Evolutionary conservation across 305 asterid genomes (phyloP), one percentile per base, ranked within the genome.

Genomic region (Solanum chacoense): DNA sequence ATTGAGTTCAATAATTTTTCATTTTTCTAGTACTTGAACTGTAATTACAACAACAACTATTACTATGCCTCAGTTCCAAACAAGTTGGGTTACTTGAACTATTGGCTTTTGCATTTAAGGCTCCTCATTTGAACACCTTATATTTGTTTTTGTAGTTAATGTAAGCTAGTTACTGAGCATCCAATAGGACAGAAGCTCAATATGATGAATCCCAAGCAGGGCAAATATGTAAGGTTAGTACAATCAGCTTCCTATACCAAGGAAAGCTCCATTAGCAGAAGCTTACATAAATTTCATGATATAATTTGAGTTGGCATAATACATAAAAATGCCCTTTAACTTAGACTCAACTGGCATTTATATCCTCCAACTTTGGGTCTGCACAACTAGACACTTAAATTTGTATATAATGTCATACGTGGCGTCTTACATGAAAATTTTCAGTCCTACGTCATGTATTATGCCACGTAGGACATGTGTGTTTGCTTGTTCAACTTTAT

Each of bases 181-280:
- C 67, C 67, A 55, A 55, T 7, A 55, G 67, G 67, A 55, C 67
- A 55, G 24, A 55, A 55, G 24, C 26, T 59, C 69, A 59, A 85
- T 75, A 77, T 22, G 84, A 93, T 95, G 94, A 91, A 90, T 88
- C 6, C 85, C 86, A 90, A 72, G 79, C 91, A 90, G 87, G 92
- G 89, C 8, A 93, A 91, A 76, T 92, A 91, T 89, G 94, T 93
- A 37, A 93, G 96, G 98, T 94, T 75, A 91, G 94, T 88, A 69
- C 76, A 26, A 16, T 55, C 6, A 35, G 83, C 12, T 13, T 42
- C 8, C 85, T 69, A 65, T 34, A 34, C 76, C 20, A 65, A 11
- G 4, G 4, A 40, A 73, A 7, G 18, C 8, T 31, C 78, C n/a
- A 16, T 31, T 31, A 29, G 4, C 38, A 29, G 79, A 73, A 7